Evolutionary conservation across 257 asterid genomes (phyloP), one percentile per base, ranked within the genome.

Genomic region (Verbascum thapsus): DNA sequence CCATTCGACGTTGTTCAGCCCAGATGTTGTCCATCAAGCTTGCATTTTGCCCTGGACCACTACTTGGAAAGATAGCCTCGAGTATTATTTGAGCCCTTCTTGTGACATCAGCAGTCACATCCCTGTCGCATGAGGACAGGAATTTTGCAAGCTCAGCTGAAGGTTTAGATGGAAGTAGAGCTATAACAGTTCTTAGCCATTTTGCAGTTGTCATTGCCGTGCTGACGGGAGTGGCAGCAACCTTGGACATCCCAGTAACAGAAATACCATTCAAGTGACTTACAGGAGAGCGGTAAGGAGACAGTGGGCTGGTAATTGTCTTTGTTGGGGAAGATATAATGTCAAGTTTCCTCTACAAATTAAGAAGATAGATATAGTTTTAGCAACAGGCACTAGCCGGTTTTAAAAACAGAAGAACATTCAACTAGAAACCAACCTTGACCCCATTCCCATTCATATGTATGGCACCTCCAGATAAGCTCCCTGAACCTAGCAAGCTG

Each of bases 201-300:
- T 83, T 86, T 44, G 95, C 98, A 38, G 99, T 94, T 37, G 95
- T 90, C 98, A 94, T 85, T 20, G 99, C 96, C 16, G 95, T 94
- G 88, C 95, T 90, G 69, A 94, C 97, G 34, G 99, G 99, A 63
- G 97, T 90, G 55, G 97, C 94, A 16, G 78, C 76, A 66, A 80
- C 69, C 80, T 81, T 85, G 64, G 79, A 70, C 75, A 72, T 70
- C 66, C 85, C 82, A 76, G 78, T 70, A 61, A 54, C 57, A 44
- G 76, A 52, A 44, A 70, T 53, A 54, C 76, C 82, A 57, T 63
- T 79, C 34, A 66, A 54, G 77, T 81, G 84, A 61, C 86, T 64
- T 42, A 68, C 59, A 32, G 97, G 97, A 72, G 95, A 89, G 32
- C 88, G 90, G 69, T 68, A 72, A 40, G 84, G 95, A 61, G 96